A percentile compares a stretch with the other conserved stretches of the same genome.
Evolutionary conservation across 768 basidiomycete genomes (phyloP).

Genomic region (Podaxis sp.): DNA sequence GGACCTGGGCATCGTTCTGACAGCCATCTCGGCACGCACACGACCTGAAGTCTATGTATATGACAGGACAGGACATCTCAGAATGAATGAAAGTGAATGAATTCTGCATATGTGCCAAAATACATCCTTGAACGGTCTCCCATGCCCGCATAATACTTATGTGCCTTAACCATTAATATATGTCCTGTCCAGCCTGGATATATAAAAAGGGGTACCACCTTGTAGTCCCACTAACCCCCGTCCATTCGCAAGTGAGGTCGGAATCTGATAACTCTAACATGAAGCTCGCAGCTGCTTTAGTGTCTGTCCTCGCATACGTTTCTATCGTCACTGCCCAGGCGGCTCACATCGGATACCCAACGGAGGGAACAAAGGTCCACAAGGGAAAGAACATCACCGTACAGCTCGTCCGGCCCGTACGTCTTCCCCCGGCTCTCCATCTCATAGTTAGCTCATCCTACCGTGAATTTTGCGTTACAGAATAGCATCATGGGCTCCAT

Average conservation of each 20-base stretch:
- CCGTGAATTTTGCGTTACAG: conserved; percentile 18
- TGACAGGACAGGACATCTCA: no score
- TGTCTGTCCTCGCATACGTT: conserved; percentile 21
- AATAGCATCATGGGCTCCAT: conserved; percentile 18
- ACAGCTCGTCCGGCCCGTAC: conserved; percentile 44
- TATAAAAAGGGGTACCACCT: no score
- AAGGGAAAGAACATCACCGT: conserved; percentile 37
- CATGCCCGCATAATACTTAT: no score
- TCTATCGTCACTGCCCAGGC: conserved; percentile 35
- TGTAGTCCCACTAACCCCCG: background rate
- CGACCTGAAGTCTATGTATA: no score
- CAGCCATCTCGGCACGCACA: no score
- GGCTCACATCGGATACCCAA: conserved; percentile 36
- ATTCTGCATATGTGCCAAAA: no score
- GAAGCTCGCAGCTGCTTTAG: background rate
- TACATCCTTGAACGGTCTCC: no score
- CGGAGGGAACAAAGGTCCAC: conserved; percentile 25
- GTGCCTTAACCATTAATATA: no score
- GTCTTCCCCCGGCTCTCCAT: conserved; percentile 18
- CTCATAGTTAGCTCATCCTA: background rate
- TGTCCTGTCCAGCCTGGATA: no score
- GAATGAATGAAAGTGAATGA: no score
- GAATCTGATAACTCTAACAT: background rate
- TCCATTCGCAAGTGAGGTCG: background rate
- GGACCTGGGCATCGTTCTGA: no score